Conservation (phyloP, 1,284 basidiomycete species). For the Sporisorium graminicola region DNA sequence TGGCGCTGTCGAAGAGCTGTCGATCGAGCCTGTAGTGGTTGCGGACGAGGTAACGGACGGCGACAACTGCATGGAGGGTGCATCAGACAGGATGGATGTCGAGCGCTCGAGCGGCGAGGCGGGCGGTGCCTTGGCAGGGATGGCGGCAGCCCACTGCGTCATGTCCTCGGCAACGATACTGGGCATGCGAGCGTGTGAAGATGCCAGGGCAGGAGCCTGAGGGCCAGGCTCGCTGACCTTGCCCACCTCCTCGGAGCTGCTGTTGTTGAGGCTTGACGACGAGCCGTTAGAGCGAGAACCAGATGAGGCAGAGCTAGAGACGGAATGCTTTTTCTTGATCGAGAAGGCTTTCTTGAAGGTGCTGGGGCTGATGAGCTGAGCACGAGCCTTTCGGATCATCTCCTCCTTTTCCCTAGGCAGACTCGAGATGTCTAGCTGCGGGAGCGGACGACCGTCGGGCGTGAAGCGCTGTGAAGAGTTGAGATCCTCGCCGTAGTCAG, state of each 20-base stretch:
- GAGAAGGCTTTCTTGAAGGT: constrained; percentile 46
- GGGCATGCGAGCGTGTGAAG: constrained; percentile 1
- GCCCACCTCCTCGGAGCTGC: constrained; percentile 35
- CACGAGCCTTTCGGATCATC: constrained; percentile 18
- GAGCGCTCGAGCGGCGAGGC: constrained; percentile 8
- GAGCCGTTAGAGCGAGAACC: constrained; percentile 18
- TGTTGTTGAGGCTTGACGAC: constrained; percentile 27
- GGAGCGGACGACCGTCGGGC: constrained; percentile 19
- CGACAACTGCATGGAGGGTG: constrained; percentile 24
- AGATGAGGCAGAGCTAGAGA: constrained; percentile 14
- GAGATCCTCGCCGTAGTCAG: constrained; percentile 7
- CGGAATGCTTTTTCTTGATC: constrained; percentile 30
- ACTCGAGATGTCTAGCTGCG: constrained; percentile 31
- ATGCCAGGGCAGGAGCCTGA: neutral
- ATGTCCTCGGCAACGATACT: constrained; percentile 22
- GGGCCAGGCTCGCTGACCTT: constrained; percentile 16
- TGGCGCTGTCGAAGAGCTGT: constrained; percentile 1
- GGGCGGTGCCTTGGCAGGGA: constrained; percentile 26
- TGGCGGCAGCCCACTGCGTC: constrained; percentile 28
- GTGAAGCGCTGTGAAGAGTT: constrained; percentile 9
- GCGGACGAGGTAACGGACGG: constrained; percentile 18
- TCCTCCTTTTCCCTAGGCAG: constrained; percentile 47
- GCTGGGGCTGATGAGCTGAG: constrained; percentile 38
- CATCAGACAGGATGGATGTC: neutral
- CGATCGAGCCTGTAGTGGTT: constrained; percentile 5